Evolutionary conservation across 192 early-diverging fungal species (phyloP), one percentile per base, ranked within the genome.

Genomic region (Mortierella alpina): DNA sequence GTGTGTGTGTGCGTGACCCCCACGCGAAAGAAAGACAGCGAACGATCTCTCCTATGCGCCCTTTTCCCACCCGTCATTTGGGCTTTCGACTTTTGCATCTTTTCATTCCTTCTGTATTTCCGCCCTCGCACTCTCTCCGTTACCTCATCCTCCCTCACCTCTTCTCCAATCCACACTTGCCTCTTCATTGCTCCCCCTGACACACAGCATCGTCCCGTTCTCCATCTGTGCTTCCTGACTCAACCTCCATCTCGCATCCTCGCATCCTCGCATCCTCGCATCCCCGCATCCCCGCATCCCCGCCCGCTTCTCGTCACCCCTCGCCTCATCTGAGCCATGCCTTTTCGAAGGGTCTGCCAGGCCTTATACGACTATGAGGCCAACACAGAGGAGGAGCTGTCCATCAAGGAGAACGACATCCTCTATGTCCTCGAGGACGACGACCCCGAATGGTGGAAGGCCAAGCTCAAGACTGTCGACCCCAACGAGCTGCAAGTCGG

Each of bases 311-410:
- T 63, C 60, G 22, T 47, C 45, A 17, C n/a, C 41, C 60, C 17
- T 31, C 31, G 31, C 31, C 47, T 22, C 58, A 31, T 20, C 58
- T 68, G 55, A 72, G 47, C 60, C 52, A 84, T 84, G 83, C 83
- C 77, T 59, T 81, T 89, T 57, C 47, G 88, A 10, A 77, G 87
- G 73, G 88, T 93, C 67, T 89, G 88, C 44, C 86, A 90, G 70
- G 96, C 97, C 39, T 86, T 98, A 48, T 99, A 98, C 76, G 92
- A 95, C 70, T 99, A 98, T 83, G 88, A 90, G 23, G 92, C 97
- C 47, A 85, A 88, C 39, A 93, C 89, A 59, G 91, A 89, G 49
- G 97, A 97, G 66, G 96, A 98, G 85, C 82, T 99, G 44, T 76
- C 86, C 41, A 91, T 99, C 64, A 83, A 88, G 39, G 96, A 99